A percentile compares a stretch with the other conserved stretches of the same genome.
phyloP scores from a whole-genome alignment of 2,329 filamentous ascomycete genomes.

The Clonostachys solani region DNA sequence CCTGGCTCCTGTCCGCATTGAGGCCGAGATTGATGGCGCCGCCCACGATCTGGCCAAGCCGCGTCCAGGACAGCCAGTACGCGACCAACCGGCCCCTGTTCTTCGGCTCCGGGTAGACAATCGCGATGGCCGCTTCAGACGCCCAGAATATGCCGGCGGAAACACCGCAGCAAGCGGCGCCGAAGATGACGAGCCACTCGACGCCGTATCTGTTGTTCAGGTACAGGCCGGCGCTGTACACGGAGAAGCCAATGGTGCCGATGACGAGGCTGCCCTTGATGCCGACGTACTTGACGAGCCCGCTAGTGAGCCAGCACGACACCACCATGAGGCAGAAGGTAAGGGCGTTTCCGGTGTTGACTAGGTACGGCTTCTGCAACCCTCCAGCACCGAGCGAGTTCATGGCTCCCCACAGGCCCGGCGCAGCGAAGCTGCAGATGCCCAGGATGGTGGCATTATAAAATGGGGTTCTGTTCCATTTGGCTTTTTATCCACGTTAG shows the following conservation, averaged over 20 bases:
- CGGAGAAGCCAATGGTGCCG: slow-evolving; percentile 37
- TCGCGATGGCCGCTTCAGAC: slow-evolving; percentile 5
- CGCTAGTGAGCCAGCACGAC: slow-evolving; percentile 45
- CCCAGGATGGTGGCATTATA: slow-evolving; percentile 34
- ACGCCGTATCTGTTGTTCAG: slow-evolving; percentile 39
- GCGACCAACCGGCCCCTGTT: slow-evolving; percentile 4
- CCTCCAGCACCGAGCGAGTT: slow-evolving; percentile 31
- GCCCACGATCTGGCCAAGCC: slow-evolving; percentile 38
- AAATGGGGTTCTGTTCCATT: slow-evolving; percentile 15
- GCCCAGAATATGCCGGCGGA: slow-evolving; percentile 26
- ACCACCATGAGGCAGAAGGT: slow-evolving; percentile 41
- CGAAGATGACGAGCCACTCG: slow-evolving; percentile 32
- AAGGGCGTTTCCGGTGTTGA: slow-evolving; percentile 53
- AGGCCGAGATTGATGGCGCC: slow-evolving; percentile 51
- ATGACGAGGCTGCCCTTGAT: slow-evolving; percentile 27
- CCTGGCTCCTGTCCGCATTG: slow-evolving; percentile 47
- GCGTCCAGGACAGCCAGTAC: slow-evolving; percentile 37
- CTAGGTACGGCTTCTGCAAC: slow-evolving; percentile 55
- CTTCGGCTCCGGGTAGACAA: slow-evolving; percentile 14
- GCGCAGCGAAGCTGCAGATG: slow-evolving; percentile 42
- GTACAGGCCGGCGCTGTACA: slow-evolving; percentile 40
- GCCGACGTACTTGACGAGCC: slow-evolving; percentile 11
- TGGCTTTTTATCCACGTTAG: neutral
- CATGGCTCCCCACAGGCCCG: slow-evolving; percentile 40
- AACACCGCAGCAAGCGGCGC: slow-evolving; percentile 29